A percentile compares a stretch with the other conserved stretches of the same genome.
Evolutionary conservation across 2,329 filamentous ascomycete genomes (phyloP).

Genomic region (Diplodia intermedia): DNA sequence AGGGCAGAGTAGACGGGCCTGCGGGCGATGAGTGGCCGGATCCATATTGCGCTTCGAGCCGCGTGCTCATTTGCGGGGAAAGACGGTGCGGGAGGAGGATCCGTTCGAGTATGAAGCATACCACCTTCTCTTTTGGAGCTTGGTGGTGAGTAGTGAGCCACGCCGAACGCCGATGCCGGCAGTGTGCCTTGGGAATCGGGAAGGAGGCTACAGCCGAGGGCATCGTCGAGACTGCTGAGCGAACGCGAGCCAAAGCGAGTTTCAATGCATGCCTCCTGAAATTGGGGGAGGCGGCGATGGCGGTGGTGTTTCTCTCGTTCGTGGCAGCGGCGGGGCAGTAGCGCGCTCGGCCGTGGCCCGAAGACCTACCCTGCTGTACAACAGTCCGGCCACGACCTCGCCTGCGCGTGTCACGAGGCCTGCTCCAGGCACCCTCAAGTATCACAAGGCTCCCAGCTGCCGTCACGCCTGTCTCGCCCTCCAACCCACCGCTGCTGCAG

Average conservation of each 20-base stretch:
- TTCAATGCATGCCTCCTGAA: too few species aligned
- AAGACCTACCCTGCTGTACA: background rate
- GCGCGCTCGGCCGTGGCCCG: background rate
- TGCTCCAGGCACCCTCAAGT: background rate
- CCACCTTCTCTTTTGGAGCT: constrained; percentile 30
- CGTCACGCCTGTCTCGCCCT: constrained; percentile 12
- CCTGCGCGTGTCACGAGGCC: constrained; percentile 14
- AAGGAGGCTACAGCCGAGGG: background rate
- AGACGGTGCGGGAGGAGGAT: background rate
- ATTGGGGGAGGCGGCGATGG: background rate
- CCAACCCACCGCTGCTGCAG: background rate
- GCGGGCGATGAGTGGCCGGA: constrained; percentile 7
- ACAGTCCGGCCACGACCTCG: background rate
- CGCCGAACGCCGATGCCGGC: constrained; percentile 4
- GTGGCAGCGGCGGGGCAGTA: background rate
- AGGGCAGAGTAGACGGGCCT: background rate
- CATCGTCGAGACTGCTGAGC: background rate
- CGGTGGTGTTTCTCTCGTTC: background rate
- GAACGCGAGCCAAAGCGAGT: background rate
- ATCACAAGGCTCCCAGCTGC: constrained; percentile 19
- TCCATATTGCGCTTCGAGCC: constrained; percentile 27
- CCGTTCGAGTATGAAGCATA: background rate
- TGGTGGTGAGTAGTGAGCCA: constrained; percentile 1
- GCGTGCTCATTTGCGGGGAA: constrained; percentile 27
- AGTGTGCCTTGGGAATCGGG: background rate